Evolutionary conservation across 345 rosid species (phyloP), one percentile per base, ranked within the genome.

Genomic region (Pugionium dolabratum): DNA sequence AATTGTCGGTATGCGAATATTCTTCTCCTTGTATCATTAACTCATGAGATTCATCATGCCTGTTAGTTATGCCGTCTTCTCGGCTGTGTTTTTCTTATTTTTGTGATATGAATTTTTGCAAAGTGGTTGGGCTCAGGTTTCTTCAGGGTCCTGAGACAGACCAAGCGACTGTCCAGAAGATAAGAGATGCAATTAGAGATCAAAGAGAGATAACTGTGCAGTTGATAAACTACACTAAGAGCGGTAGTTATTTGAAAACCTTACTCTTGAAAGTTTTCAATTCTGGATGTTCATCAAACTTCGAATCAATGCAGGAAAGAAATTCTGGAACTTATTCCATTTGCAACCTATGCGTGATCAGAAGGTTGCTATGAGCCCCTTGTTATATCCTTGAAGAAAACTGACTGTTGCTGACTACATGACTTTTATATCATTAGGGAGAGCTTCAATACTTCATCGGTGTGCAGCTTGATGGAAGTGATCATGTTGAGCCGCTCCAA

Each of bases 61-160:
- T 73, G n/a, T 18, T 59, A 28, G 54, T 34, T 39, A 36, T 58
- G 62, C 63, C 45, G 62, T 66, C 72, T 70, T 61, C 29, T 60
- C 39, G 36, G 51, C 35, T 63, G 48, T 51, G 42, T 52, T 65
- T 18, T 56, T 42, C 58, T 48, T 61, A 33, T 4, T 26, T 18
- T 46, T 47, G 39, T 74, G 59, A 69, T 65, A 67, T 62, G 63
- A 54, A 72, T 69, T 10, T 65, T 50, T 44, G 43, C 29, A 18
- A 18, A 18, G 18, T 18, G 18, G 18, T 69, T 69, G 70, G 67
- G 35, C 64, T 62, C 82, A 90, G 99, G 79, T 88, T 94, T 85
- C 99, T 94, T 73, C 97, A 94, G 81, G 97, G 97, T 40, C 97
- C 97, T 34, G 99, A 94, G 82, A 94, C 99, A 47, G 99, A 90